phyloP scores from a whole-genome alignment of 371 early-diverging fungal species.

The Blakeslea trispora region DNA sequence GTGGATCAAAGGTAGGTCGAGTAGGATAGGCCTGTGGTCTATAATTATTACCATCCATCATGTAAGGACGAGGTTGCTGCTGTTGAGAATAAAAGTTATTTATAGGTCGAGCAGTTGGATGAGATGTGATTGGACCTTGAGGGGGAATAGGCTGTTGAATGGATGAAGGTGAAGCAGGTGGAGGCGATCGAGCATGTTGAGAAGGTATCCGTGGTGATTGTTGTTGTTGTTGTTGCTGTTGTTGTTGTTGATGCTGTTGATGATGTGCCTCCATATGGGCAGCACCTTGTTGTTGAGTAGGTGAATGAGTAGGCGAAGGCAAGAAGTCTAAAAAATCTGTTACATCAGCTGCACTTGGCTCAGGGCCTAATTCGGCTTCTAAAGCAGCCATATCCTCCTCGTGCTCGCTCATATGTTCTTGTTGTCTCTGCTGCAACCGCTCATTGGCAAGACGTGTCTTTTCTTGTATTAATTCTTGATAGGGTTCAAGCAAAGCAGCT shows the following conservation, averaged over 20 bases:
- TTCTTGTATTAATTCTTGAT: conserved; percentile 6
- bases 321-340: conserved; percentile 50
- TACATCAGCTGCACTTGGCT: conserved; percentile 55
- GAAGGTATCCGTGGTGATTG: not conserved
- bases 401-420: not conserved
- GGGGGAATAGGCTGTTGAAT: not conserved
- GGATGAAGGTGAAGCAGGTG: not conserved
- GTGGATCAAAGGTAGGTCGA: conserved; percentile 13
- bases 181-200: conserved; percentile 5
- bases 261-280: conserved; percentile 28
- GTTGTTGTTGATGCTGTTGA: conserved; percentile 11
- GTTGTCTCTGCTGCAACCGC: not conserved
- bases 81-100: conserved; percentile 3
- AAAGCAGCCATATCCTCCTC: not conserved
- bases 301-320: conserved; percentile 50
- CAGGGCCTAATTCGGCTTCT: conserved; percentile 33
- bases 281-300: conserved; percentile 27
- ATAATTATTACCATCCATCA: conserved; percentile 3
- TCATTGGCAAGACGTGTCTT: not conserved
- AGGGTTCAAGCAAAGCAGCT: conserved; percentile 29
- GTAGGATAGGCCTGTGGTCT: conserved; percentile 7
- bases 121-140: conserved; percentile 4
- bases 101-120: conserved; percentile 8
- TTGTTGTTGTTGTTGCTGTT: too few relatives aligned
- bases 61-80: conserved; percentile 2